These are phyloP conservation scores for Selaginella moellendorffii DNA, from an alignment of 75 land plant genomes.

Conservation along the genomic window DNA sequence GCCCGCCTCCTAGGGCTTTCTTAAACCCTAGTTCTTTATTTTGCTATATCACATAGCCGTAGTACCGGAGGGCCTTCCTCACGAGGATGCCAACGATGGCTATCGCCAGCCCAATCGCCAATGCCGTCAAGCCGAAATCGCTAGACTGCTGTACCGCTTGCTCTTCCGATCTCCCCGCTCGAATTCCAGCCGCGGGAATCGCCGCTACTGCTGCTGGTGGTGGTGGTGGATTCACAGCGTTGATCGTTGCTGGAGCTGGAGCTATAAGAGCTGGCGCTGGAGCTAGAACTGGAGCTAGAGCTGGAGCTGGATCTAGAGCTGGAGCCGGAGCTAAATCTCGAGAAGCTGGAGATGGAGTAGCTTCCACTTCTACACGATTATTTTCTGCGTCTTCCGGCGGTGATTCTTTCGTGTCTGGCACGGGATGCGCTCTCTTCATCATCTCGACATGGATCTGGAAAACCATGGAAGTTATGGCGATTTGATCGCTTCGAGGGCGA, in stretches of 20 bases:
- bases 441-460: conserved; percentile 55
- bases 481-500: too few species aligned
- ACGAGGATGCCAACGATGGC: conserved; percentile 43
- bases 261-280: not conserved
- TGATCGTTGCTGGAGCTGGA: not conserved
- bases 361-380: not conserved
- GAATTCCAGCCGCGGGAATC: too few species aligned
- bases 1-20: too few species aligned
- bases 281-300: not conserved
- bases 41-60: too few species aligned
- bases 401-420: conserved; percentile 18
- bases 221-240: not conserved
- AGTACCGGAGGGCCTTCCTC: conserved; percentile 35
- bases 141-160: conserved; percentile 18
- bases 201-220: too few species aligned
- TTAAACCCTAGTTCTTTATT: too few species aligned
- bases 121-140: conserved; percentile 36
- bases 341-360: too few species aligned
- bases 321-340: too few species aligned
- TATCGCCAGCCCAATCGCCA: conserved; percentile 40
- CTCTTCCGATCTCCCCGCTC: too few species aligned
- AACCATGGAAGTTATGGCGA: too few species aligned
- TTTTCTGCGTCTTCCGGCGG: not conserved
- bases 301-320: too few species aligned
- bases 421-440: conserved; percentile 48